Evolutionary conservation across 2,329 filamentous ascomycete species (phyloP).

Genomic region (Talaromyces sp.): DNA sequence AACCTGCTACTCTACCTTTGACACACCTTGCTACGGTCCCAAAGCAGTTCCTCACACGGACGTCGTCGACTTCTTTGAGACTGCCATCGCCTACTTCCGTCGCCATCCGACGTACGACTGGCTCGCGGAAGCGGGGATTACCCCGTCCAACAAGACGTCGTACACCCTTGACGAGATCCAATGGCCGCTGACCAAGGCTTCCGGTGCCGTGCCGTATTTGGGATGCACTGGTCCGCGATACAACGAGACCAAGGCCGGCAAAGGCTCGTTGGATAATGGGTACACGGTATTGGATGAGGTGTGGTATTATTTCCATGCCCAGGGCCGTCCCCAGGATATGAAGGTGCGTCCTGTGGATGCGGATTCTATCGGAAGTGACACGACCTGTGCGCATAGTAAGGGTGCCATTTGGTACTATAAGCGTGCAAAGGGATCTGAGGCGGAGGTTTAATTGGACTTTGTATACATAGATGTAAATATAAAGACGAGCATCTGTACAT

Average conservation of each 20-base stretch:
- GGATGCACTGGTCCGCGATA: conserved; percentile 57
- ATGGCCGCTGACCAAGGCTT: conserved; percentile 43
- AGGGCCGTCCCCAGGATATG: conserved; percentile 51
- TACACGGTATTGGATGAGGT: conserved; percentile 55
- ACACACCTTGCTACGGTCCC: conserved; percentile 59
- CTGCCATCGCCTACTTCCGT: conserved; percentile 52
- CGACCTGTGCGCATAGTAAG: conserved; percentile 17
- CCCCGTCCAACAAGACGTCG: conserved; percentile 52
- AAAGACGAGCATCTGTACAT: neutral
- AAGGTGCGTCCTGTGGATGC: conserved; percentile 36
- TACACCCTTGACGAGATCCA: conserved; percentile 52
- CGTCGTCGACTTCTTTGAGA: conserved; percentile 59
- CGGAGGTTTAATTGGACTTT: neutral
- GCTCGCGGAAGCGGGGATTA: conserved; percentile 51
- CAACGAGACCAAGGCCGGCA: conserved; percentile 55
- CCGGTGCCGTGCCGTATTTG: conserved; percentile 54
- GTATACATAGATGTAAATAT: neutral
- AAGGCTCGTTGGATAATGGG: conserved; percentile 50
- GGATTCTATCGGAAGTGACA: conserved; percentile 12
- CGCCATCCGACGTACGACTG: conserved; percentile 56
- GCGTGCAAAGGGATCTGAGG: conserved; percentile 1
- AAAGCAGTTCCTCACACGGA: conserved; percentile 52
- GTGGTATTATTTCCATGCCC: conserved; percentile 61
- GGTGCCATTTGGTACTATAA: conserved; percentile 10
- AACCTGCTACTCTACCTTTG: conserved; percentile 62